Evolutionary conservation across 345 rosid species (phyloP).

Genomic region (Pelargonium nanum): DNA sequence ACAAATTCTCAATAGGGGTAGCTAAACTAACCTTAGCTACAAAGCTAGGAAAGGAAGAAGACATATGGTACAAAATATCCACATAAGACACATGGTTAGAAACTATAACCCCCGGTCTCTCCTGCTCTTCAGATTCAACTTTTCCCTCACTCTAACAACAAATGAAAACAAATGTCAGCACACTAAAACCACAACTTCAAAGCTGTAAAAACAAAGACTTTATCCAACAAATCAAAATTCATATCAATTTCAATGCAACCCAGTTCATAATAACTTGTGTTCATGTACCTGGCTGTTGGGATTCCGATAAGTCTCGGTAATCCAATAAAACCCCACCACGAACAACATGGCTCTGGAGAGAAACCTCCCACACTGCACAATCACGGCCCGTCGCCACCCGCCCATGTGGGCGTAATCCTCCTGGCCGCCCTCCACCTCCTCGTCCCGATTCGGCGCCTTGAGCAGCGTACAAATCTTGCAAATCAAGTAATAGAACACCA

Average conservation of each 20-base stretch:
- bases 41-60: slow-evolving; percentile 87
- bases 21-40: slow-evolving; percentile 84
- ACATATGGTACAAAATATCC: slow-evolving; percentile 94
- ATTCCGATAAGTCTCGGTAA: slow-evolving; percentile 38
- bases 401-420: slow-evolving; percentile 90
- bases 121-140: slow-evolving; percentile 35
- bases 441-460: slow-evolving; percentile 54
- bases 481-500: slow-evolving; percentile 62
- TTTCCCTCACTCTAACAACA: slow-evolving; percentile 26
- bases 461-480: slow-evolving; percentile 77
- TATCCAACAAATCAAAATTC: not conserved
- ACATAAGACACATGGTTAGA: slow-evolving; percentile 85
- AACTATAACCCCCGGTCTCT: slow-evolving; percentile 73
- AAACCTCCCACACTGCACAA: slow-evolving; percentile 58
- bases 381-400: slow-evolving; percentile 79
- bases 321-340: slow-evolving; percentile 90
- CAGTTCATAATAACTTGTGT: not conserved
- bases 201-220: no score
- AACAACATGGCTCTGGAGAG: slow-evolving; percentile 64
- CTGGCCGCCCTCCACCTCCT: slow-evolving; percentile 55
- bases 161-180: slow-evolving; percentile 6
- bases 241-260: not conserved
- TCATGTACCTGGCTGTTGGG: slow-evolving; percentile 24
- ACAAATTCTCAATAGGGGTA: not conserved
- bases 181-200: not conserved